A percentile compares a stretch with the other conserved stretches of the same genome.
Evolutionary conservation across 176 grass and related monocot genomes (phyloP).

Genomic region (Guadua angustifolia): DNA sequence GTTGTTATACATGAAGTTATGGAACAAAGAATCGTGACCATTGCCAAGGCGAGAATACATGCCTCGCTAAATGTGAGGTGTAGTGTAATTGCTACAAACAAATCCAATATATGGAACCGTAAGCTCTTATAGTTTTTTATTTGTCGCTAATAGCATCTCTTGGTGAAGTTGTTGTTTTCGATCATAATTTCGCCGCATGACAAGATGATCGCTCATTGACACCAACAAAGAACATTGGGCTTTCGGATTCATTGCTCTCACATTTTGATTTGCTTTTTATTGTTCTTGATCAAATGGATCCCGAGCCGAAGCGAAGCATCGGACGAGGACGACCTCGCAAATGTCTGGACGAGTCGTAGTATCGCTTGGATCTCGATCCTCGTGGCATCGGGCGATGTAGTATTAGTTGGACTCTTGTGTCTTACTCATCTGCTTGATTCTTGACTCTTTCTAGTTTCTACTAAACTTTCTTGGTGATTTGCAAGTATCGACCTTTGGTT

Average conservation of each 20-base stretch:
- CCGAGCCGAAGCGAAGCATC: no score
- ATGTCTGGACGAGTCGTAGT: no score
- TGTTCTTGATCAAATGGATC: slow-evolving; percentile 99
- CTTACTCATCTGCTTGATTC: no score
- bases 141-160: background rate
- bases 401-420: no score
- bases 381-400: no score
- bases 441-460: no score
- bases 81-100: slow-evolving; percentile 95
- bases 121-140: slow-evolving; percentile 34
- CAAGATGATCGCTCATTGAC: slow-evolving; percentile 96
- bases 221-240: slow-evolving; percentile 95
- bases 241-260: slow-evolving; percentile 92
- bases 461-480: no score
- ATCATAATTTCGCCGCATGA: slow-evolving; percentile 40
- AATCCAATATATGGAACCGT: slow-evolving; percentile 99
- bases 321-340: no score
- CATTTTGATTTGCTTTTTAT: slow-evolving; percentile 99
- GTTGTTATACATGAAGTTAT: slow-evolving; percentile 99
- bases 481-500: no score
- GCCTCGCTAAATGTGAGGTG: slow-evolving; percentile 96
- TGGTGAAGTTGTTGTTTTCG: slow-evolving; percentile 4
- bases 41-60: slow-evolving; percentile 98
- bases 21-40: slow-evolving; percentile 97
- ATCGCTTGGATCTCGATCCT: no score